A percentile compares a stretch with the other conserved stretches of the same genome.
Evolutionary conservation across 192 early-diverging fungal genomes (phyloP).

Genomic region (Coemansia sp.): DNA sequence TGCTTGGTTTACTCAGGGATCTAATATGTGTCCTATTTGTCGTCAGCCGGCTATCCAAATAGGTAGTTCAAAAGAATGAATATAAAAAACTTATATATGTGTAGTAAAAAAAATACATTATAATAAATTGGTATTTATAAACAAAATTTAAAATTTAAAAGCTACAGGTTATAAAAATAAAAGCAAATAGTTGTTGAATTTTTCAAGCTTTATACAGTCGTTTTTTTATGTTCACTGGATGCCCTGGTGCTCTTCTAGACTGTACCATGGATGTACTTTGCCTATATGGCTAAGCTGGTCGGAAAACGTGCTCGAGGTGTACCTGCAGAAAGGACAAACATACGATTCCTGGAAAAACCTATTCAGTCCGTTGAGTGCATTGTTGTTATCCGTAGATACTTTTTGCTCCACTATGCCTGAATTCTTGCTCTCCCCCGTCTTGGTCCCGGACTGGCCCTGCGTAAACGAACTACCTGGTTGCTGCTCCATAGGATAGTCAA

Average conservation of each 20-base stretch:
- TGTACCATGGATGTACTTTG: conserved; percentile 43
- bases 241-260: conserved; percentile 28
- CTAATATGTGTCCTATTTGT: conserved; percentile 51
- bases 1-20: conserved; percentile 49
- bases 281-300: conserved; percentile 30
- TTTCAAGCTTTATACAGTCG: not conserved
- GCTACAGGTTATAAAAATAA: no score
- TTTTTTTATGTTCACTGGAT: conserved; percentile 17
- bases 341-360: conserved; percentile 32
- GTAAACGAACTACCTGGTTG: not conserved
- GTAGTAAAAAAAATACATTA: conserved; percentile 2
- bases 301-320: conserved; percentile 8
- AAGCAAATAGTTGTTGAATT: no score
- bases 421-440: not conserved
- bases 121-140: no score
- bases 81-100: not conserved
- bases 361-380: conserved; percentile 17
- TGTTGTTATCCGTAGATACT: conserved; percentile 15
- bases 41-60: conserved; percentile 31
- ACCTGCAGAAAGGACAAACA: conserved; percentile 46
- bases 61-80: not conserved
- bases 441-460: not conserved
- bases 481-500: not conserved
- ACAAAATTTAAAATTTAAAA: no score
- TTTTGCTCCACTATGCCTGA: not conserved